These are phyloP conservation scores for Alternaria sp. DNA, from an alignment of 2,329 filamentous ascomycete species.

Conservation along the genomic window DNA sequence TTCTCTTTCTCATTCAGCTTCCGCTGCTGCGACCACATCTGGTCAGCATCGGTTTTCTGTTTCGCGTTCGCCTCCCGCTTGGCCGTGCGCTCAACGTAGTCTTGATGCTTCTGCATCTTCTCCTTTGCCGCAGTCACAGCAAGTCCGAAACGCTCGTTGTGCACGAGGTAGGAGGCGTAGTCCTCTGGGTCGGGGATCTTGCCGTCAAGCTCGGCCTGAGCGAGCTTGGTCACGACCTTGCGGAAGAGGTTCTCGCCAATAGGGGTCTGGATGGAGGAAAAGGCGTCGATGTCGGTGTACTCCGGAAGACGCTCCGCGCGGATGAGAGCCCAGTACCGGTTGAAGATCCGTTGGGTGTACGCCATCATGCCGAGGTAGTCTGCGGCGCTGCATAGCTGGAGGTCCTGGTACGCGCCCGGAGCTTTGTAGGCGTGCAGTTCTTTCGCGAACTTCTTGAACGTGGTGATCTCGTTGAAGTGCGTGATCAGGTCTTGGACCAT, in stretches of 20 bases:
- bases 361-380: constrained; percentile 1
- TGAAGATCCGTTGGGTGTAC: constrained; percentile 4
- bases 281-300: not conserved
- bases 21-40: not conserved
- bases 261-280: not conserved
- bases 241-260: not conserved
- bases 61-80: not conserved
- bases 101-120: not conserved
- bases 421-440: not conserved
- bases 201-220: not conserved
- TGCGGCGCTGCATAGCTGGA: not conserved
- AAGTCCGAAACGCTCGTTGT: not conserved
- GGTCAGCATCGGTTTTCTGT: not conserved
- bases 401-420: not conserved
- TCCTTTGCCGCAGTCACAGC: not conserved
- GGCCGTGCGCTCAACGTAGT: not conserved
- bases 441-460: not conserved
- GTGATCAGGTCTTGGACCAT: not conserved
- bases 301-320: not conserved
- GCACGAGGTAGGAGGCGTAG: not conserved
- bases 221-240: not conserved
- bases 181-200: not conserved
- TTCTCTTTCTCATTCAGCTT: not conserved
- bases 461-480: not conserved
- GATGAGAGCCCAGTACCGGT: constrained; percentile 3